These are phyloP conservation scores for Dendryphion nanum DNA, from an alignment of 2,329 filamentous ascomycete species.

Conservation along the genomic window DNA sequence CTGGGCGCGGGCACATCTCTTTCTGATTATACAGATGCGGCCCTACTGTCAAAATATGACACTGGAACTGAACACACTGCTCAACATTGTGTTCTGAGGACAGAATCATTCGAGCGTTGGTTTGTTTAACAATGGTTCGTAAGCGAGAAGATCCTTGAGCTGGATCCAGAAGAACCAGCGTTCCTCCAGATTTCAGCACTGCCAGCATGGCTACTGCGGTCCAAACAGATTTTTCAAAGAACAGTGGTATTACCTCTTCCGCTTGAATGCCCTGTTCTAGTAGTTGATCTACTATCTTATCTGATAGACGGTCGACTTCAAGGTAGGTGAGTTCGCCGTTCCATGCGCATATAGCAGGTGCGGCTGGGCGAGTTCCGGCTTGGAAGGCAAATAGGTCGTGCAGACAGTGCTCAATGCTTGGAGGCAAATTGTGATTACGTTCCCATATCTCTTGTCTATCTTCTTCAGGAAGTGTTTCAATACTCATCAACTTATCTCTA, in stretches of 20 bases:
- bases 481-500: not conserved
- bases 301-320: not conserved
- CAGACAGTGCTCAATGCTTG: not conserved
- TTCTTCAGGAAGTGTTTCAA: slow-evolving; percentile 6
- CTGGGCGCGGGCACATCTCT: too few relatives aligned
- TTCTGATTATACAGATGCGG: not conserved
- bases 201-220: slow-evolving; percentile 31
- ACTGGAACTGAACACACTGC: too few relatives aligned
- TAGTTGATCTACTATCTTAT: not conserved
- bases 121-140: not conserved
- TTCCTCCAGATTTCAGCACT: slow-evolving; percentile 43
- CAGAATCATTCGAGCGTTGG: not conserved
- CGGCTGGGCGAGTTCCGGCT: not conserved
- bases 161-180: slow-evolving; percentile 38
- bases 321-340: not conserved
- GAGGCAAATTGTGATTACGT: not conserved
- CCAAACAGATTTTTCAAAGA: slow-evolving; percentile 26
- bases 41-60: too few relatives aligned
- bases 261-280: not conserved
- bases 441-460: not conserved
- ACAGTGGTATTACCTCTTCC: slow-evolving; percentile 13
- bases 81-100: not conserved
- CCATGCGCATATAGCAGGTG: slow-evolving; percentile 5
- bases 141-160: slow-evolving; percentile 22
- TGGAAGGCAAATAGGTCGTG: not conserved